A percentile compares a stretch with the other conserved stretches of the same genome.
phyloP scores from a whole-genome alignment of 768 basidiomycete genomes.

The Suillus spraguei region DNA sequence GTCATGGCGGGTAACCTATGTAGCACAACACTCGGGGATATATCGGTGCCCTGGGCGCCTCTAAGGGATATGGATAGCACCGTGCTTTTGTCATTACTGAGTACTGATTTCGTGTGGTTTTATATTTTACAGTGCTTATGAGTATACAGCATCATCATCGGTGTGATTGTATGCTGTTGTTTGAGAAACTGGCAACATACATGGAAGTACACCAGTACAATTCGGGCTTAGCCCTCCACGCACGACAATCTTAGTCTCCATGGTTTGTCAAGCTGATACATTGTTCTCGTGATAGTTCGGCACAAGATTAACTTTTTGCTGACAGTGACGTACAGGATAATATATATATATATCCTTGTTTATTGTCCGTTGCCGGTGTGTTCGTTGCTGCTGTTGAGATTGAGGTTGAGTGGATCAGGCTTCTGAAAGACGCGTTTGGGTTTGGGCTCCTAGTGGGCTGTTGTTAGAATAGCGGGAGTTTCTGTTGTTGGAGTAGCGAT shows the following conservation, averaged over 20 bases:
- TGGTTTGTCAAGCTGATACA: neutral
- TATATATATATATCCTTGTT: too few species aligned
- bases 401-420: too few species aligned
- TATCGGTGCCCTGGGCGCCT: neutral
- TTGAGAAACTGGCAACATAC: neutral
- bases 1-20: neutral
- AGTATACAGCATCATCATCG: neutral
- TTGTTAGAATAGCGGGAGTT: too few species aligned
- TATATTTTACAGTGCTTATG: neutral
- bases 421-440: too few species aligned
- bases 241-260: neutral
- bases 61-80: neutral
- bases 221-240: neutral
- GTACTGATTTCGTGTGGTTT: neutral
- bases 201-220: neutral
- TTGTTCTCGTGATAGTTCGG: neutral
- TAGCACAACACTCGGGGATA: neutral
- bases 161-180: neutral
- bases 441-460: too few species aligned
- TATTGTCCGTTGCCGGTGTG: too few species aligned
- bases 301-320: neutral
- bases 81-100: neutral
- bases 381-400: too few species aligned
- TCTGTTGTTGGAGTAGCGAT: too few species aligned
- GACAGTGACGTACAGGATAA: too few species aligned